Percentiles rank a stretch among this genome's conserved stretches.
Conservation (phyloP, 129 eudicot species). For the Helianthus tuberosus region DNA sequence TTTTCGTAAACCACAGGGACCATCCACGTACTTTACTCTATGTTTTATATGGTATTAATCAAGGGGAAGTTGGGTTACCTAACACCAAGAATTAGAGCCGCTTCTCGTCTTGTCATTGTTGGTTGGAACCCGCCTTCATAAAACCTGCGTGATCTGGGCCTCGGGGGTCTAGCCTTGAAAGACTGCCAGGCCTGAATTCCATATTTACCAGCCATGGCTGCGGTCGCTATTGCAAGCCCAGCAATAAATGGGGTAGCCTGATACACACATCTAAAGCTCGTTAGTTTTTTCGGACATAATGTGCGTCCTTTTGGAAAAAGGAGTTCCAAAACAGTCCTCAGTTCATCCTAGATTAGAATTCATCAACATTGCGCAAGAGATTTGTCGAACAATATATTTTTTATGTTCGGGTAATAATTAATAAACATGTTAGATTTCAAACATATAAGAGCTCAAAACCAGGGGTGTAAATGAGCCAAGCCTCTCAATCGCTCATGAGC, state of each 20-base stretch:
- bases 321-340: not conserved
- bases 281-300: constrained; percentile 2
- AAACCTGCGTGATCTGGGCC: constrained; percentile 66
- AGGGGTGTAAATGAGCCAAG: not conserved
- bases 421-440: constrained; percentile 5
- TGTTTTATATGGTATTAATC: not conserved
- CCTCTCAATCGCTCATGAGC: too few relatives aligned
- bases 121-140: constrained; percentile 93
- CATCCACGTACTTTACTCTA: too few relatives aligned
- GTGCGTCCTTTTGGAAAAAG: not conserved
- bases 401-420: not conserved
- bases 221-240: constrained; percentile 80
- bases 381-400: not conserved
- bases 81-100: constrained; percentile 91
- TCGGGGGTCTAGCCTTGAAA: constrained; percentile 76
- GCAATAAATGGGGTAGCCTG: constrained; percentile 78
- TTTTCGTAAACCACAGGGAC: too few relatives aligned
- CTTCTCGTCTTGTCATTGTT: constrained; percentile 89
- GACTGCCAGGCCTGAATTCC: constrained; percentile 86
- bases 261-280: constrained; percentile 24
- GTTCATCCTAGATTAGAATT: constrained; percentile 3
- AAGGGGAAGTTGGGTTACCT: constrained; percentile 46
- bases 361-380: not conserved
- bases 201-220: constrained; percentile 81
- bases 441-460: not conserved